phyloP scores from a whole-genome alignment of 345 rosid species.

The Anacardium occidentale region DNA sequence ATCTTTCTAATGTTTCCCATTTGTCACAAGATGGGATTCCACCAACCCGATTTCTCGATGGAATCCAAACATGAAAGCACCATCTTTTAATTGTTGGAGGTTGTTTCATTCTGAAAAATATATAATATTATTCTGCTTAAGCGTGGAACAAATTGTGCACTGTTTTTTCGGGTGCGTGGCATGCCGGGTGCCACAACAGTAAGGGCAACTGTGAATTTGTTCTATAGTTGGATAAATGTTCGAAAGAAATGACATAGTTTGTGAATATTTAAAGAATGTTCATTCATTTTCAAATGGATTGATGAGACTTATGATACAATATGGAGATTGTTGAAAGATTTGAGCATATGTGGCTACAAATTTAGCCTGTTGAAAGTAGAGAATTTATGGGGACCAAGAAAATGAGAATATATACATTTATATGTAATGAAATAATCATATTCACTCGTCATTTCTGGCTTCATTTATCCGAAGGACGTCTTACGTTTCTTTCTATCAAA shows the following conservation, averaged over 20 bases:
- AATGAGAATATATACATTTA: background rate
- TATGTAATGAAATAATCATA: background rate
- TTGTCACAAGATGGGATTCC: conserved; percentile 29
- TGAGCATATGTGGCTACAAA: background rate
- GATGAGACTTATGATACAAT: background rate
- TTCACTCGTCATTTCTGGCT: background rate
- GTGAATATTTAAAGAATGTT: background rate
- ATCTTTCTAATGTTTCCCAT: conserved; percentile 23
- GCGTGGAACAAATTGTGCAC: background rate
- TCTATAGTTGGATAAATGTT: background rate
- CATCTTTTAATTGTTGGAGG: conserved; percentile 15
- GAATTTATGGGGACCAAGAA: background rate
- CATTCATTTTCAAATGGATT: background rate
- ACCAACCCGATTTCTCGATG: conserved; percentile 25
- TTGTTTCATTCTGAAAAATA: background rate
- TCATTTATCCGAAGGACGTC: too few relatives aligned
- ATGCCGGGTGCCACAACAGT: background rate
- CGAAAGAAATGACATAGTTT: too few relatives aligned
- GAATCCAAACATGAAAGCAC: conserved; percentile 40
- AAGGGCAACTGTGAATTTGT: background rate
- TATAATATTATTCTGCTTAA: background rate
- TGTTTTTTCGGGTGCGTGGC: background rate
- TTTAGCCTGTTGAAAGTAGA: background rate
- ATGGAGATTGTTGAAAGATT: too few relatives aligned
- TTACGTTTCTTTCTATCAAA: too few relatives aligned